phyloP scores from a whole-genome alignment of 352 stramenopile genomes.

The Thalassiosira oceanica region DNA sequence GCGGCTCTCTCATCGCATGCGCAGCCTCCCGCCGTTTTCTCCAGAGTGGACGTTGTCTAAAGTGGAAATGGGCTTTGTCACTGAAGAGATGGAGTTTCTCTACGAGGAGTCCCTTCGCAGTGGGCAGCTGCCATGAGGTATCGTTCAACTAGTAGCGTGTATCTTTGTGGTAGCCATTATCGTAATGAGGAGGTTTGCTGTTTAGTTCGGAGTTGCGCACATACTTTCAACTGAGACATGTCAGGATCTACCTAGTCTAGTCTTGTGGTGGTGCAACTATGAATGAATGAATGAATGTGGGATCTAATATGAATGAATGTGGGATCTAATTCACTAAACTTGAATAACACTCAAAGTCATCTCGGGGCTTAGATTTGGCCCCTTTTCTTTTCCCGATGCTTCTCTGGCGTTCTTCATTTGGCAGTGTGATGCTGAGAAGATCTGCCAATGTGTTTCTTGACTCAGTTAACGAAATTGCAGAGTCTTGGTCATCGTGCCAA shows the following conservation, averaged over 20 bases:
- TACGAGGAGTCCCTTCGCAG: too few relatives aligned
- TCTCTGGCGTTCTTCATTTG: conserved; percentile 32
- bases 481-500: conserved; percentile 57
- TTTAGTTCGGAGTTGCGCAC: too few relatives aligned
- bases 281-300: too few relatives aligned
- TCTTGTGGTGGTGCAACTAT: too few relatives aligned
- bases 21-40: conserved; percentile 27
- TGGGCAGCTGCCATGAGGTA: too few relatives aligned
- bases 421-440: conserved; percentile 42
- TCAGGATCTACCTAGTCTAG: too few relatives aligned
- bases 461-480: conserved; percentile 19
- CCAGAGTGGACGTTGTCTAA: conserved; percentile 41
- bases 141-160: too few relatives aligned
- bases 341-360: conserved; percentile 59
- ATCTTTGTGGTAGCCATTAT: too few relatives aligned
- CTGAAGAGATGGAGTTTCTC: background rate
- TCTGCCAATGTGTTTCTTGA: conserved; percentile 57
- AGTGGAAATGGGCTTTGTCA: conserved; percentile 20
- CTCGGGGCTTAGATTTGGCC: conserved; percentile 11
- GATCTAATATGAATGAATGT: too few relatives aligned
- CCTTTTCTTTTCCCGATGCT: conserved; percentile 17
- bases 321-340: conserved; percentile 44
- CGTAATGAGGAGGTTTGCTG: too few relatives aligned
- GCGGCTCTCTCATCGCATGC: conserved; percentile 17
- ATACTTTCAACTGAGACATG: too few relatives aligned